phyloP scores from a whole-genome alignment of 768 basidiomycete genomes.

The Naganishia randhawae region DNA sequence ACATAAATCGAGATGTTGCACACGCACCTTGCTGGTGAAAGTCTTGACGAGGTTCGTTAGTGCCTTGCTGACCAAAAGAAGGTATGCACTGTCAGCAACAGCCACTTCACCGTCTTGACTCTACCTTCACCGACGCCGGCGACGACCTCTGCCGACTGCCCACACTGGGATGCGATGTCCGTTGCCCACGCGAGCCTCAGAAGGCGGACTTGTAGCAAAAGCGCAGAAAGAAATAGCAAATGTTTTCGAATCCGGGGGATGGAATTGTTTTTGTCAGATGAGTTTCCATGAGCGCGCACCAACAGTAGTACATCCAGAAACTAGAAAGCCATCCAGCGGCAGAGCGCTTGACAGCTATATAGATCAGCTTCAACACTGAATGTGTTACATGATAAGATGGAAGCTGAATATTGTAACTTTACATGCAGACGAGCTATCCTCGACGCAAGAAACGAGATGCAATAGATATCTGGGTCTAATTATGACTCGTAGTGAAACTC shows the following conservation, averaged over 20 bases:
- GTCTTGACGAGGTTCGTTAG: constrained; percentile 26
- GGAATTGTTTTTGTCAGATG: too few species aligned
- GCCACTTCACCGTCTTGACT: constrained; percentile 5
- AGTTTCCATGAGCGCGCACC: too few species aligned
- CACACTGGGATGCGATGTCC: neutral
- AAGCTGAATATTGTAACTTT: too few species aligned
- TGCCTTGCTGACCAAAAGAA: constrained; percentile 19
- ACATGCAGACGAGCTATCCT: too few species aligned
- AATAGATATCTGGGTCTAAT: too few species aligned
- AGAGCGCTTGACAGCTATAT: too few species aligned
- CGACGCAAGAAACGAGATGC: too few species aligned
- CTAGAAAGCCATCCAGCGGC: too few species aligned
- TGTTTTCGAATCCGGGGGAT: neutral
- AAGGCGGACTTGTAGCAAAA: neutral
- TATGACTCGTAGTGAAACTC: too few species aligned
- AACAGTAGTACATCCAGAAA: too few species aligned
- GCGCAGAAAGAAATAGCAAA: neutral
- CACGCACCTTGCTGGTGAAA: constrained; percentile 24
- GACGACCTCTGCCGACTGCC: neutral
- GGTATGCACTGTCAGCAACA: neutral
- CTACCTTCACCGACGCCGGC: neutral
- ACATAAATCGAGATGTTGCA: neutral
- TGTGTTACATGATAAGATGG: too few species aligned
- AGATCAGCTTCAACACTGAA: too few species aligned
- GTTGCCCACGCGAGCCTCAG: neutral